Base-by-base conservation (phyloP, 139 green algal species). In the Coelastrella sp. region DNA sequence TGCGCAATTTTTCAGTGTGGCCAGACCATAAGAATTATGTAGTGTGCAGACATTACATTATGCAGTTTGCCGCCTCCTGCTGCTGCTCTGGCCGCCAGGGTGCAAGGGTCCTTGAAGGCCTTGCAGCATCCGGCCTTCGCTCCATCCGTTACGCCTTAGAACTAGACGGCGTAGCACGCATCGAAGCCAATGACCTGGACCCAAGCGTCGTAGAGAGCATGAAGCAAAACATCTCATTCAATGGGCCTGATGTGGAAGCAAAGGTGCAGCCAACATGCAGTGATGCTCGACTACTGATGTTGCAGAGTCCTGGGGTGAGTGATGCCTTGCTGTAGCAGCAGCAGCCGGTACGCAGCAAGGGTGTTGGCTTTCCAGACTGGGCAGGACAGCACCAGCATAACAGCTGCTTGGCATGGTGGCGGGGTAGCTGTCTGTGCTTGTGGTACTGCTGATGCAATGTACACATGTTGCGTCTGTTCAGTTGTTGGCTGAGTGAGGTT, bases 131-230 rank as follows among this genome's bases (percentile, higher is more conserved):
- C 11, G 98, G 98, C 7, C 93, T 99, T 83, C 92, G 98, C 4
- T 96, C 98, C 75, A 97, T 99, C 22, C 94, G 98, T 4, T 99
- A 99, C 89, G 97, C 97, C 2, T 83, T 98, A 17, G 96, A 99
- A 90, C 87, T 99, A 56, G 88, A 91, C 22, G 80, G 80, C n/a
- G 80, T 99, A 23, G 80, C 85, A 0, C 85, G 92, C 13, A 93
- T 99, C 16, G 94, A 98, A 32, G 96, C 97, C 3, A 99, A 99
- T 83, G 97, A 99, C 77, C 65, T 99, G 90, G 97, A 99, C 90
- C 65, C 90, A 5, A 32, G 59, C 0, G 95, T 94, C 14, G 92
- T 92, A 20, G 95, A 97, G 17, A 92, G 94, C 19, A 99, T 99
- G 92, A 82, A 92, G 16, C 93, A 93, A 23, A 99, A 99, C 92